Conservation (phyloP, 148 eudicot species). For the Dysphania ambrosioides region DNA sequence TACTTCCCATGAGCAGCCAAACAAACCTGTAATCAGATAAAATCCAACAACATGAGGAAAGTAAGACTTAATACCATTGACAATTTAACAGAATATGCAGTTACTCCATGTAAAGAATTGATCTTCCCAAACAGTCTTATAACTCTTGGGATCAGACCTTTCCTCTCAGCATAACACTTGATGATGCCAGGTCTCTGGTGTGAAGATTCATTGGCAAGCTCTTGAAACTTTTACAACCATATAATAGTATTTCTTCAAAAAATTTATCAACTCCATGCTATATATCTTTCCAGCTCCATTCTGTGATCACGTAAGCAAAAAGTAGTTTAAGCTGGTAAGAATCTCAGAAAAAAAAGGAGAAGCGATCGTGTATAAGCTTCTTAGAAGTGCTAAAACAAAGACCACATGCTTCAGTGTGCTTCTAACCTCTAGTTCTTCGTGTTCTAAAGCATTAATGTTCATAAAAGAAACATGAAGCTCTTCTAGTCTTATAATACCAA, state of each 20-base stretch:
- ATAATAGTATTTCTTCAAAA: background rate
- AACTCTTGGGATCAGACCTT: slow-evolving; percentile 83
- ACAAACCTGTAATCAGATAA: background rate
- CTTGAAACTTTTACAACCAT: background rate
- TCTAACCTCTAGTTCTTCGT: background rate
- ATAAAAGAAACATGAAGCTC: background rate
- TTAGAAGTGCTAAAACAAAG: background rate
- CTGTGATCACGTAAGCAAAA: slow-evolving; percentile 38
- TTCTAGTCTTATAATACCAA: background rate
- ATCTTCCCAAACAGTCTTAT: slow-evolving; percentile 55
- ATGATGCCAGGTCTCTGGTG: slow-evolving; percentile 68
- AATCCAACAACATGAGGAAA: background rate
- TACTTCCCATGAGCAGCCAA: slow-evolving; percentile 8
- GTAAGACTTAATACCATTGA: slow-evolving; percentile 57
- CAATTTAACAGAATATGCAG: slow-evolving; percentile 52
- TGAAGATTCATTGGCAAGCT: slow-evolving; percentile 12
- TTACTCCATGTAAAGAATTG: slow-evolving; percentile 36
- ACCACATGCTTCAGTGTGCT: background rate
- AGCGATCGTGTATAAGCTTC: background rate
- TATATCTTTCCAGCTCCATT: slow-evolving; percentile 97
- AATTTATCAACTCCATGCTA: slow-evolving; percentile 76
- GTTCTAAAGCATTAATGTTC: too few species aligned
- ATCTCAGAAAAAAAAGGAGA: background rate
- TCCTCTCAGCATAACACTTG: slow-evolving; percentile 50
- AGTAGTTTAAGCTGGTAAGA: slow-evolving; percentile 4